Evolutionary conservation across 495 filamentous ascomycete species (phyloP), one percentile per base, ranked within the genome.

Genomic region (Lophiotrema nucula): DNA sequence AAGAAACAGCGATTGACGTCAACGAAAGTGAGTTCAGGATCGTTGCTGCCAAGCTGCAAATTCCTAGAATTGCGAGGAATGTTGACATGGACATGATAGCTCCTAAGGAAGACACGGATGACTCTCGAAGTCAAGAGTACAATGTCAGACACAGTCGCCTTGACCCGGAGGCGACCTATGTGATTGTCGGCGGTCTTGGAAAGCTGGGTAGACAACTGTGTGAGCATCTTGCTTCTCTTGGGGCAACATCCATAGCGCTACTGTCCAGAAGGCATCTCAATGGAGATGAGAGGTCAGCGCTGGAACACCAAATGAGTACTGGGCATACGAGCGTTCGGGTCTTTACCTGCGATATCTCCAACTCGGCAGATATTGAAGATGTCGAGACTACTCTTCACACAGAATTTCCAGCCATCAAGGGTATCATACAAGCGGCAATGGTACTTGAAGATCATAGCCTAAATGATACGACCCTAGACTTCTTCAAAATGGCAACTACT

Each of bases 361-460:
- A 11, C 11, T 18, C 19, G 10, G 10, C 6, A 43, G 39, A 43
- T 18, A 18, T 43, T 21, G 11, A 10, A 21, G 6, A 6, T 6
- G 10, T 43, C 19, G 8, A 8, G 19, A 18, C 8, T 11, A 6
- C 6, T 13, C 10, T 43, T 21, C 10, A 8, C 10, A 6, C 11
- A 13, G 10, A 21, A 11, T 18, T 43, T 2, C 24, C 47, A 4
- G 58, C 62, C 2, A 35, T 66, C 49, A 66, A 59, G 39, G 67
- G 67, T 38, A 49, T 68, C 23, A 27, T 70, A 1, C 67, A 70
- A 15, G 24, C 49, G 24, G 42, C 67, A 4, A 63, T 70, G 44
- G 53, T 57, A 21, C 57, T 60, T n/a, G 24, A 31, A 0, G 68
- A 73, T 25, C 27, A 56, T n/a, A 45, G 55, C 0, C 62, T 69